These are phyloP conservation scores for Somion occarium DNA, from an alignment of 1,284 basidiomycete species.

Conservation along the genomic window DNA sequence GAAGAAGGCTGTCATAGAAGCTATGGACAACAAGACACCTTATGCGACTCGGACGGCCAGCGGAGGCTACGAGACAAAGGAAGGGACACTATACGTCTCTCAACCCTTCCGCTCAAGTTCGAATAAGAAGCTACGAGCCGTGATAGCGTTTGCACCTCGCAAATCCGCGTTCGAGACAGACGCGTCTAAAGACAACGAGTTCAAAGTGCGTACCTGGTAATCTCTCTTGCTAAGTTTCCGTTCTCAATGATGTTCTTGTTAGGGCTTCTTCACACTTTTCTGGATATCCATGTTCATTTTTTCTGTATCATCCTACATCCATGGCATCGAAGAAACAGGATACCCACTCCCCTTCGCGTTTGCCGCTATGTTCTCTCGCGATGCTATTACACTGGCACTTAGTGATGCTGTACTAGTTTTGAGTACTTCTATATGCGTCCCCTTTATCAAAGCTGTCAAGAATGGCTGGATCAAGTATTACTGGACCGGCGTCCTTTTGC, in stretches of 20 bases:
- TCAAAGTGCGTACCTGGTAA: constrained; percentile 52
- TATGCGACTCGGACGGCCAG: constrained; percentile 20
- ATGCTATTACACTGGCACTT: constrained; percentile 79
- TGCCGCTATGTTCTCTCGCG: constrained; percentile 83
- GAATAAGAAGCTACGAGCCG: constrained; percentile 65
- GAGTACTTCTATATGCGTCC: constrained; percentile 75
- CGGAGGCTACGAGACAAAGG: constrained; percentile 49
- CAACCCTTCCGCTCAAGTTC: constrained; percentile 64
- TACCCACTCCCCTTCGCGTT: constrained; percentile 80
- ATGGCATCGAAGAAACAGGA: constrained; percentile 73
- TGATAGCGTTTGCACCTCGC: constrained; percentile 82
- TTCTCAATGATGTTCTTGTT: constrained; percentile 2
- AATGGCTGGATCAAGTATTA: constrained; percentile 79
- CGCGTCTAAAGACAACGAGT: constrained; percentile 73
- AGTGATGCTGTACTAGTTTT: constrained; percentile 81
- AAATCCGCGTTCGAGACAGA: constrained; percentile 85
- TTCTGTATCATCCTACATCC: constrained; percentile 72
- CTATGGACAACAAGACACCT: background rate
- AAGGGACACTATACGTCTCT: constrained; percentile 70
- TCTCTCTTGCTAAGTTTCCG: background rate
- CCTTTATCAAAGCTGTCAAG: constrained; percentile 75
- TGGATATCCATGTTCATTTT: constrained; percentile 86
- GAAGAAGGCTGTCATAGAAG: background rate
- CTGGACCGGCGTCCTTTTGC: constrained; percentile 68
- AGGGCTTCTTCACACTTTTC: constrained; percentile 93